Conservation (phyloP, 2,329 filamentous ascomycete species). For the Diaporthe aspalathi region DNA sequence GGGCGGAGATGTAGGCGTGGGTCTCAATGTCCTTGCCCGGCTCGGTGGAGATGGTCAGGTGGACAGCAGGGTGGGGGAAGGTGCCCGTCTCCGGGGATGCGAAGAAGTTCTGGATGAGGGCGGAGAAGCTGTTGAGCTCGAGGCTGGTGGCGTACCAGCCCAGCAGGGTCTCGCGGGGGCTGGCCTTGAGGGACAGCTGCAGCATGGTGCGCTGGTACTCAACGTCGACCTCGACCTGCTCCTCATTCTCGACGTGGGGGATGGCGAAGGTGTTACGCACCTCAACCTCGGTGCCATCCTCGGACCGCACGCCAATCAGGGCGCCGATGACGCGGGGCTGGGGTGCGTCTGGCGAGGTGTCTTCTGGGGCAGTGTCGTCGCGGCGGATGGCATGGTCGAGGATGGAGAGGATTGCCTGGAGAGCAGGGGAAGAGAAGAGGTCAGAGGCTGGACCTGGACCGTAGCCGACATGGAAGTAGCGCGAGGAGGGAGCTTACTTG, state of each 20-base stretch:
- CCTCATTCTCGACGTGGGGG: conserved; percentile 96
- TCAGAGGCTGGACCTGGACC: conserved; percentile 10
- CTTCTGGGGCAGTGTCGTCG: conserved; percentile 62
- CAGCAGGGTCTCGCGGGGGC: conserved; percentile 92
- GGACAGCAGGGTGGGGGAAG: conserved; percentile 95
- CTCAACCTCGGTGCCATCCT: conserved; percentile 97
- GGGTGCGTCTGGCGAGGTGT: conserved; percentile 66
- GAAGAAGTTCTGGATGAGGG: conserved; percentile 99
- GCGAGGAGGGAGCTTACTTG: conserved; percentile 71
- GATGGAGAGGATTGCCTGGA: conserved; percentile 77
- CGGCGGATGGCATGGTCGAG: conserved; percentile 94
- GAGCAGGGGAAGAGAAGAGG: conserved; percentile 12
- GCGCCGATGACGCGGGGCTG: conserved; percentile 93
- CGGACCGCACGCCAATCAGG: conserved; percentile 89
- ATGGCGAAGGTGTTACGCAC: conserved; percentile 98
- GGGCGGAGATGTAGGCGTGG: conserved; percentile 93
- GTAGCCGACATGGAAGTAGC: background rate
- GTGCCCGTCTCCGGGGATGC: conserved; percentile 96
- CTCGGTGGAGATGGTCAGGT: conserved; percentile 93
- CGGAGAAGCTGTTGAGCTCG: conserved; percentile 98
- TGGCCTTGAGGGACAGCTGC: conserved; percentile 90
- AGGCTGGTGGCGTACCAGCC: conserved; percentile 98
- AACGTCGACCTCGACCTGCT: conserved; percentile 99
- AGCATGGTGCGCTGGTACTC: conserved; percentile 99
- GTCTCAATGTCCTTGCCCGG: conserved; percentile 90